Evolutionary conservation across 495 filamentous ascomycete genomes (phyloP).

Genomic region (Talaromyces wortmannii): DNA sequence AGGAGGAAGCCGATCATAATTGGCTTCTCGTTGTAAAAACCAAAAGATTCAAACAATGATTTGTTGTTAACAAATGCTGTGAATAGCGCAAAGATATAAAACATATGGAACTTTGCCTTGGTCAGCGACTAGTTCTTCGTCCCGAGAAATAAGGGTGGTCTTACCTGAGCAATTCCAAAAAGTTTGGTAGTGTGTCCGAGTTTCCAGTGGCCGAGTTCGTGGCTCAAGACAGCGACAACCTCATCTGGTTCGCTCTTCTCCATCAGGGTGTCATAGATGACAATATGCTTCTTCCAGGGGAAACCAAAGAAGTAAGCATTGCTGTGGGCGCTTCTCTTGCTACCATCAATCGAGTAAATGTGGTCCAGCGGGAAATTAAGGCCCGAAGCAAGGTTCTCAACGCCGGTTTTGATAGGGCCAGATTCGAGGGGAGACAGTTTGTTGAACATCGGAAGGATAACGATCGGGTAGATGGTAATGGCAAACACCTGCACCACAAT

Average conservation of each 20-base stretch:
- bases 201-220: slow-evolving; percentile 96
- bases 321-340: slow-evolving; percentile 93
- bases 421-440: slow-evolving; percentile 90
- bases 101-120: slow-evolving; percentile 62
- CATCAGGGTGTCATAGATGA: slow-evolving; percentile 95
- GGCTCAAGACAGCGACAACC: slow-evolving; percentile 89
- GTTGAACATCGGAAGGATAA: slow-evolving; percentile 95
- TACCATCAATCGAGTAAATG: slow-evolving; percentile 93
- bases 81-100: slow-evolving; percentile 95
- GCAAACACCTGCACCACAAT: slow-evolving; percentile 83
- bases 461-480: slow-evolving; percentile 93
- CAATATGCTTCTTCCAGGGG: slow-evolving; percentile 99
- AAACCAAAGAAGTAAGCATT: slow-evolving; percentile 98
- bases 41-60: slow-evolving; percentile 85
- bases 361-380: slow-evolving; percentile 87
- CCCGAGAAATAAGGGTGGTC: slow-evolving; percentile 6
- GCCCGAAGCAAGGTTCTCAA: slow-evolving; percentile 76
- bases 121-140: slow-evolving; percentile 17
- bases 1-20: slow-evolving; percentile 96
- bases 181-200: slow-evolving; percentile 90
- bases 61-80: slow-evolving; percentile 94
- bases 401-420: slow-evolving; percentile 77
- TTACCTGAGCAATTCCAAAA: slow-evolving; percentile 81
- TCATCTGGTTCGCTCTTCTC: slow-evolving; percentile 89
- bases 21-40: slow-evolving; percentile 76